Percentiles rank a stretch among this genome's conserved stretches.
Conservation (phyloP, 441 rosid genomes). For the Adansonia grandidieri region DNA sequence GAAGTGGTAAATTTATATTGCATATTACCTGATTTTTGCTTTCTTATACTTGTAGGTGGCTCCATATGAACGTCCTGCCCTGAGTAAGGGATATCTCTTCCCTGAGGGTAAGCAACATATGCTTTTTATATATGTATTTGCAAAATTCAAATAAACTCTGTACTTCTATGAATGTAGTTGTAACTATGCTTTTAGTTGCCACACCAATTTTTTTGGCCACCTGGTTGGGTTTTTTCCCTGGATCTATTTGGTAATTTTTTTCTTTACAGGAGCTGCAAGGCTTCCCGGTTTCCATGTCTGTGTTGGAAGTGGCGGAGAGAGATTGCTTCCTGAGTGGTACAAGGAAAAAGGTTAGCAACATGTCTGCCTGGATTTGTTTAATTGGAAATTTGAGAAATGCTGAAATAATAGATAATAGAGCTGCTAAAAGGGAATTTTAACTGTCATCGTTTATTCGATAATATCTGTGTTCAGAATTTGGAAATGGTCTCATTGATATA, state of each 20-base stretch:
- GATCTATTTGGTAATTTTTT: slow-evolving; percentile 7
- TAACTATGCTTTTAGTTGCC: neutral
- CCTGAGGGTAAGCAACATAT: slow-evolving; percentile 61
- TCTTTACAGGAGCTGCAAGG: slow-evolving; percentile 75
- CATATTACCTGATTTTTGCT: slow-evolving; percentile 7
- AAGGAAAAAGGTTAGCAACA: slow-evolving; percentile 66
- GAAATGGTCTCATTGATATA: neutral
- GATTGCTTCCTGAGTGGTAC: slow-evolving; percentile 91
- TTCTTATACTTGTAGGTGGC: slow-evolving; percentile 64
- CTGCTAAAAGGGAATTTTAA: neutral
- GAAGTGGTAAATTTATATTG: neutral
- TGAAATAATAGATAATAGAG: neutral
- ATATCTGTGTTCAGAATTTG: neutral
- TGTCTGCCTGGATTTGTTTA: neutral
- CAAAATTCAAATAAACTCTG: neutral
- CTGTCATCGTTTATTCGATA: neutral
- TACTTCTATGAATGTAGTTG: neutral
- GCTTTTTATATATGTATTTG: neutral
- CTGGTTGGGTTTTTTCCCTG: slow-evolving; percentile 15
- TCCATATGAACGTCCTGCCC: slow-evolving; percentile 98
- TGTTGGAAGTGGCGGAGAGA: slow-evolving; percentile 97
- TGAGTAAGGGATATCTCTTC: slow-evolving; percentile 93
- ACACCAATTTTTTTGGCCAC: neutral
- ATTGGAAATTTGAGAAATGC: slow-evolving; percentile 1
- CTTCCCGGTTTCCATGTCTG: slow-evolving; percentile 96